Evolutionary conservation across 2,329 filamentous ascomycete species (phyloP).

Genomic region (Colletotrichum higginsianum): DNA sequence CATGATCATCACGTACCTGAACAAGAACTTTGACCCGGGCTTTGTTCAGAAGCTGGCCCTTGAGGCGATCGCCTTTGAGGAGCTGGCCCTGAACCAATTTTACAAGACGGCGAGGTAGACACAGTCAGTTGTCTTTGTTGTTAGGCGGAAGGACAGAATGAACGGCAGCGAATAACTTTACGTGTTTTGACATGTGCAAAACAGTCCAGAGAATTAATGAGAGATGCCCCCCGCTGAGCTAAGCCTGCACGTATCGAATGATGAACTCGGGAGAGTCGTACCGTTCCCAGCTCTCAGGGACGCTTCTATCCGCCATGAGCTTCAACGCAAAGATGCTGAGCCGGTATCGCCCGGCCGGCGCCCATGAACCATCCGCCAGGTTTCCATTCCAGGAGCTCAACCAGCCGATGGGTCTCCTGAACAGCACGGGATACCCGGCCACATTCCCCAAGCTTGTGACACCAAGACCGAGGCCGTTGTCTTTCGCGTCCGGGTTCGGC

Average conservation of each 20-base stretch:
- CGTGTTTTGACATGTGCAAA: too few relatives aligned
- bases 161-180: background rate
- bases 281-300: slow-evolving; percentile 44
- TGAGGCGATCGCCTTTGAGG: slow-evolving; percentile 18
- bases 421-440: slow-evolving; percentile 26
- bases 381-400: slow-evolving; percentile 60
- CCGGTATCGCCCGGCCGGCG: slow-evolving; percentile 64
- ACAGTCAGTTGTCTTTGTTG: too few relatives aligned
- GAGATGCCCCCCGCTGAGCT: background rate
- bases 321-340: slow-evolving; percentile 50
- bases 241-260: slow-evolving; percentile 56
- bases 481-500: background rate
- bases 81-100: slow-evolving; percentile 35
- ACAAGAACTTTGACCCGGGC: slow-evolving; percentile 33
- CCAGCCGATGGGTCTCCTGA: slow-evolving; percentile 28
- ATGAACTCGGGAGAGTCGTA: slow-evolving; percentile 58
- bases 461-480: slow-evolving; percentile 35
- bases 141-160: too few relatives aligned
- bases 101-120: slow-evolving; percentile 26
- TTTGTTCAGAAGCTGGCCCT: slow-evolving; percentile 33
- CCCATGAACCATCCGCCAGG: slow-evolving; percentile 63
- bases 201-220: background rate
- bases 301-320: slow-evolving; percentile 37
- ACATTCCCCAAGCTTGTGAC: slow-evolving; percentile 27
- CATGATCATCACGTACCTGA: slow-evolving; percentile 33